Evolutionary conservation across 371 early-diverging fungal genomes (phyloP), one percentile per base, ranked within the genome.

Genomic region (Basidiobolus meristosporus): DNA sequence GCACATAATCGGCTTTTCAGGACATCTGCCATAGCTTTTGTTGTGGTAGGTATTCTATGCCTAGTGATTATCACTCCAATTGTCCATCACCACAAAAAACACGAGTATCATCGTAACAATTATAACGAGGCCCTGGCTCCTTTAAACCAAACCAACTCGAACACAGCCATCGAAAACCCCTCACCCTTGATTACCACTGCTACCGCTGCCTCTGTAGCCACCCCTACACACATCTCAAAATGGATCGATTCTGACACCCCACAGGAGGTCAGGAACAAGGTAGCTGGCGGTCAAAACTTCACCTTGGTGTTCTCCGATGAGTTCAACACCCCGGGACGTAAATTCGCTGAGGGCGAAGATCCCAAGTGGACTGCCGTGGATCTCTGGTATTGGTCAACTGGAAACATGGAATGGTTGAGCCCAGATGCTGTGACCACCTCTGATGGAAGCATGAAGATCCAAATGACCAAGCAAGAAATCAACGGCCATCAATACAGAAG

Each of bases 221-320:
- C n/a, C n/a, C n/a, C n/a, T n/a, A n/a, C n/a, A n/a, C n/a, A n/a
- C n/a, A n/a, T n/a, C n/a, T n/a, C n/a, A n/a, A 34, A 34, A 34
- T 34, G 34, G 34, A n/a, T 34, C 18, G 34, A 34, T 34, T 18
- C 34, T 7, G 34, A 34, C 18, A 34, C 34, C 5, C 34, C 34
- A 34, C 6, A 34, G 18, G 34, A 34, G 18, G 4, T n/a, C 14
- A 14, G 12, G 14, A 34, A n/a, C 14, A 34, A 34, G 34, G 18
- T 34, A 18, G 34, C 14, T 7, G 34, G 18, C 26, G 36, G 36
- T 18, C 14, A 4, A 12, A 18, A 34, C 7, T 59, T 50, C 43
- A 21, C 38, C 3, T 28, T 70, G 11, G 68, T 61, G 19, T 70
- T 68, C 36, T 59, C 60, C 30, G 70, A 70, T 44, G 70, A 70